Percentiles rank a stretch among this genome's conserved stretches.
Conservation (phyloP, 352 stramenopile genomes). For the Phytophthora boehmeriae region DNA sequence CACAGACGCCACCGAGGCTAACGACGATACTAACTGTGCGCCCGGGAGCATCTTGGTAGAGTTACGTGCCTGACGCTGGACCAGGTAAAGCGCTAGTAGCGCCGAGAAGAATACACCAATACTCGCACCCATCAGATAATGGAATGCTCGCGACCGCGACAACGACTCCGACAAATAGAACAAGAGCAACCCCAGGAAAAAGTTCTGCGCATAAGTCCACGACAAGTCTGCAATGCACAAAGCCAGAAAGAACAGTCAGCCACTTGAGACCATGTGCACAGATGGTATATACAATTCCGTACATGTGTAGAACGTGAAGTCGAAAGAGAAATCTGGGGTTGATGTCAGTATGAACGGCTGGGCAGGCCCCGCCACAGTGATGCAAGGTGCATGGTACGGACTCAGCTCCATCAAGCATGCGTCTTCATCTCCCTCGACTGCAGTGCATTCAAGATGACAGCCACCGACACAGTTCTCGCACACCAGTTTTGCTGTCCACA, state of each 20-base stretch:
- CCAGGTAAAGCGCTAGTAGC: constrained; percentile 76
- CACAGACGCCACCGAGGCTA: constrained; percentile 73
- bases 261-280: not conserved
- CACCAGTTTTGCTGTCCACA: constrained; percentile 52
- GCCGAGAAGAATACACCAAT: constrained; percentile 82
- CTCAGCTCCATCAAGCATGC: constrained; percentile 69
- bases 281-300: constrained; percentile 21
- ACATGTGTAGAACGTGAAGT: constrained; percentile 75
- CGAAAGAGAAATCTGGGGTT: constrained; percentile 51
- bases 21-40: constrained; percentile 65
- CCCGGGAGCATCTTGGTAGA: constrained; percentile 74
- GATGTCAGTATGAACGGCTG: constrained; percentile 64
- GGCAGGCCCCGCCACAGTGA: constrained; percentile 60
- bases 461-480: constrained; percentile 79
- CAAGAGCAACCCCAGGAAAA: constrained; percentile 66
- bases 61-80: constrained; percentile 78
- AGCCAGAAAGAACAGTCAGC: constrained; percentile 7
- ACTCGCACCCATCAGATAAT: constrained; percentile 73
- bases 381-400: constrained; percentile 79
- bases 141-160: constrained; percentile 75
- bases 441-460: constrained; percentile 60
- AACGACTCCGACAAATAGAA: constrained; percentile 75
- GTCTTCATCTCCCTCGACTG: constrained; percentile 27
- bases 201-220: constrained; percentile 76
- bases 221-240: constrained; percentile 52